Base-by-base conservation (phyloP, 495 filamentous ascomycete species). In the Usnea hakonensis region DNA sequence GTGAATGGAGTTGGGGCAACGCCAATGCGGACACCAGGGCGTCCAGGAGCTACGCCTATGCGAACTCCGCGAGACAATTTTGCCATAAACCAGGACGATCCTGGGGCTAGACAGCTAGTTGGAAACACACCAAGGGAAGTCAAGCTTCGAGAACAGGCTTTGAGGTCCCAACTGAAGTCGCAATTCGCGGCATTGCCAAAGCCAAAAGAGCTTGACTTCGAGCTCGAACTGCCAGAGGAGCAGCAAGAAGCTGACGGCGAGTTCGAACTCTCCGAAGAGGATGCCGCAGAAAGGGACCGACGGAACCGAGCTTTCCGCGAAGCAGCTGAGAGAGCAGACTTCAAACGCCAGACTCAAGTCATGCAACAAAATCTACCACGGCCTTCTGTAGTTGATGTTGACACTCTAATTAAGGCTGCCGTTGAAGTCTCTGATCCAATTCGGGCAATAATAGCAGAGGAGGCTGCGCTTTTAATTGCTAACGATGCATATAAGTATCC, bases 51-150 rank as follows among this genome's bases (percentile, higher is more conserved):
- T 48, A 98, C 94, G 1, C 94, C 94, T 11, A 78, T 96, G 77
- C 85, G 90, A 19, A 98, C 94, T 14, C 94, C 94, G 14, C 83
- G 95, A 56, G 94, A 98, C 71, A 90, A 81, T 55, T 90, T 97
- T 66, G 82, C 89, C 3, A 83, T 98, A 54, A 98, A 97, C 69
- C 75, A 82, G 53, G 82, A 82, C 16, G 80, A 72, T 6, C 72
- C 82, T 17, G 81, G 81, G 46, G 80, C 81, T 9, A 83, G 86
- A 77, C 82, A 87, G 46, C 73, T 91, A 43, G 80, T 91, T 44
- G 85, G 85, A 30, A 87, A 83, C 41, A 94, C 94, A 7, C 88
- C 93, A 10, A 80, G 82, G 36, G 94, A 98, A 56, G 78, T 89
- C 48, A 87, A 83, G 69, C 77, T 90, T 64, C 81, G 83, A 13